Base-by-base conservation (phyloP, 1,284 basidiomycete genomes). In the Cryptococcus sp. region DNA sequence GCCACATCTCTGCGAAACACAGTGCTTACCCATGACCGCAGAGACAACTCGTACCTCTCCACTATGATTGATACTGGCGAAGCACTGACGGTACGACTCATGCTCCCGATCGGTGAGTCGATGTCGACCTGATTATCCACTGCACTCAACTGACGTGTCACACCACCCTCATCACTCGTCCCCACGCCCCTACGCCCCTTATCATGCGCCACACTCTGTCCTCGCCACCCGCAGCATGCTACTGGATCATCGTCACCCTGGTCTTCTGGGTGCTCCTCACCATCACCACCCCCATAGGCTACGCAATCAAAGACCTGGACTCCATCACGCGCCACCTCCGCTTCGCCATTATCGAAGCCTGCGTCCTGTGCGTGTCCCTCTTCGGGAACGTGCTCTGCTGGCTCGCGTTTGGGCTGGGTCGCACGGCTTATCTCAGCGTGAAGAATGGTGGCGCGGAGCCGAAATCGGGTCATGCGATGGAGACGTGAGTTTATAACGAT, bases 361-460 rank as follows among this genome's bases (percentile, higher is more conserved):
- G 69, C 40, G 73, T 74, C 3, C 62, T 77, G 3, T 76, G 74
- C 59, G 62, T 76, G 17, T 67, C 56, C 39, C 59, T 75, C 35
- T 77, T 77, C 53, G 74, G 72, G 5, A 73, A 73, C 46, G 68
- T 77, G 8, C 62, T 77, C 16, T 68, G 63, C n/a, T 77, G 75
- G 75, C 47, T 77, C 20, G 74, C 74, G 2, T 75, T 73, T 52
- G 74, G 72, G 0, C 53, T 74, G 7, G 70, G 67, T 13, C 46
- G 70, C 23, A 54, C 57, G 4, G 68, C 74, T 4, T 75, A 68
- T 47, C 47, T 66, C 20, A 70, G 58, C 35, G 63, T 73, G 5
- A 48, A 65, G 40, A 54, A 35, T 8, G 61, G 64, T n/a, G 70
- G 69, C 16, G 66, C 65, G 11, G 50, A 61, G 5, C 68, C 72